These are phyloP conservation scores for Paecilomyces fulvus DNA, from an alignment of 2,329 filamentous ascomycete genomes.

Conservation along the genomic window DNA sequence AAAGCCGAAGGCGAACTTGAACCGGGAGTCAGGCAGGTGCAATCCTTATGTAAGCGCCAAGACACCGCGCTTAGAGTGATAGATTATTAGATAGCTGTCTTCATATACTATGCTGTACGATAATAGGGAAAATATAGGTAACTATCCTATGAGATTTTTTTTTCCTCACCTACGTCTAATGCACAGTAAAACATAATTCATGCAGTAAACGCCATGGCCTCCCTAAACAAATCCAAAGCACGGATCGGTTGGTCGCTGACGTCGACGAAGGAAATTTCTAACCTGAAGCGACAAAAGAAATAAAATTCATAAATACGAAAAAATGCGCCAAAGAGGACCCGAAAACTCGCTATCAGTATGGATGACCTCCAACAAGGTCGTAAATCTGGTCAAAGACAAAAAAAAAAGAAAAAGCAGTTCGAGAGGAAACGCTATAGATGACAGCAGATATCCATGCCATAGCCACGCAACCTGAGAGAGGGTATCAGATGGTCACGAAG, in stretches of 20 bases:
- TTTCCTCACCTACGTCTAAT: neutral
- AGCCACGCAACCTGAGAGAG: neutral
- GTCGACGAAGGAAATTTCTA: neutral
- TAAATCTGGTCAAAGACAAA: neutral
- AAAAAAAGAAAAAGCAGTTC: neutral
- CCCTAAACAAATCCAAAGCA: neutral
- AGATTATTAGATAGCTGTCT: too few relatives aligned
- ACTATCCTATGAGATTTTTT: neutral
- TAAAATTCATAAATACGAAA: neutral
- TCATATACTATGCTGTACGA: neutral
- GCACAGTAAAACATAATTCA: neutral
- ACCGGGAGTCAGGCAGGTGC: constrained; percentile 9
- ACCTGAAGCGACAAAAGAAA: neutral
- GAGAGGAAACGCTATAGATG: neutral
- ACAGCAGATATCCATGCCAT: neutral
- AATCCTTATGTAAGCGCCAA: constrained; percentile 1
- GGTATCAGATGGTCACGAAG: neutral
- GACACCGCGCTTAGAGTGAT: neutral
- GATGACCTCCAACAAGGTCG: neutral
- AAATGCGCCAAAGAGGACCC: neutral
- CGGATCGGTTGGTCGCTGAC: neutral
- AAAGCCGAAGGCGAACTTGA: constrained; percentile 8
- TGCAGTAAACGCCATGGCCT: neutral
- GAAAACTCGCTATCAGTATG: neutral
- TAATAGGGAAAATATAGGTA: neutral